phyloP scores from a whole-genome alignment of 139 green algal genomes.

The Pleodorina starrii region DNA sequence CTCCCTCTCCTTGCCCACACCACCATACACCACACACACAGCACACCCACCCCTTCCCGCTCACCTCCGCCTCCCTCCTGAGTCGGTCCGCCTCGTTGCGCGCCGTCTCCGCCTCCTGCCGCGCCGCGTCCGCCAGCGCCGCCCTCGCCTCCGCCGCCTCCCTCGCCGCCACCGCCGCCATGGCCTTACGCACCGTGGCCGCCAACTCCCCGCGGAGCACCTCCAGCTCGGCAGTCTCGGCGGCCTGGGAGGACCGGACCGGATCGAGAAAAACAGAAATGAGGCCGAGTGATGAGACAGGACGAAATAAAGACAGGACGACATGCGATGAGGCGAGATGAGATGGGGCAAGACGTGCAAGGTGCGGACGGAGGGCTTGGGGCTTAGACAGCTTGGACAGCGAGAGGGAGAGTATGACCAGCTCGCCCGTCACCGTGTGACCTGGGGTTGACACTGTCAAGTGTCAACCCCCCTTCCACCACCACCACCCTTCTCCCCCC shows the following conservation, averaged over 20 bases:
- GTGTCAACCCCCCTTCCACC: background rate
- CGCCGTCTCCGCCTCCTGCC: constrained; percentile 40
- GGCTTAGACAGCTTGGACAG: no score
- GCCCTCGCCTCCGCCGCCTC: constrained; percentile 58
- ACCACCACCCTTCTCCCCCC: background rate
- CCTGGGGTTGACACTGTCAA: no score
- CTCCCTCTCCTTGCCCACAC: no score
- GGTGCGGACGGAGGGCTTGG: no score
- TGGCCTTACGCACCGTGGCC: constrained; percentile 57
- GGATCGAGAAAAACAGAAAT: no score
- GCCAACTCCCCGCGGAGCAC: constrained; percentile 46
- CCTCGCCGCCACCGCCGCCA: constrained; percentile 54
- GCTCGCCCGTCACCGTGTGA: no score
- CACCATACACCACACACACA: no score
- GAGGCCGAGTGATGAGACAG: no score
- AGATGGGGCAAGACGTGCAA: no score
- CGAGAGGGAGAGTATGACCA: no score
- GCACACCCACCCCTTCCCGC: background rate
- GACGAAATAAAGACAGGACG: no score
- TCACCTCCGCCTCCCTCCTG: constrained; percentile 60
- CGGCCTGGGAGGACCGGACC: constrained; percentile 43
- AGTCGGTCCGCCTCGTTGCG: constrained; percentile 61
- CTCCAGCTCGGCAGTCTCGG: constrained; percentile 53
- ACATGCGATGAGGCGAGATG: no score
- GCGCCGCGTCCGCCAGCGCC: constrained; percentile 49